phyloP scores from a whole-genome alignment of 768 basidiomycete genomes.

The Naganishia kalamii region DNA sequence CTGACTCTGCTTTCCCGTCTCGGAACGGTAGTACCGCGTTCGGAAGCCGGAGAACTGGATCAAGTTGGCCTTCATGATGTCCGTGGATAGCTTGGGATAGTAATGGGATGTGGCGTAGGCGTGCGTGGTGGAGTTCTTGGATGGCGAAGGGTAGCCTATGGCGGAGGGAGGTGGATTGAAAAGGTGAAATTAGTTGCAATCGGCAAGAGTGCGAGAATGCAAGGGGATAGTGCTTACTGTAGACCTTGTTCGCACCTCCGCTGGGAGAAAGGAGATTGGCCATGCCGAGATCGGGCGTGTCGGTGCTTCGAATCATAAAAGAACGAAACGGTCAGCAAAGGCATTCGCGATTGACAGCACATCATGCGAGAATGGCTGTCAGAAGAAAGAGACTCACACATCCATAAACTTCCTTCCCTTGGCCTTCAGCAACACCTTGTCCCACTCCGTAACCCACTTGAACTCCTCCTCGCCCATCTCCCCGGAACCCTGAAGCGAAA shows the following conservation, averaged over 20 bases:
- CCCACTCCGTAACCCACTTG: constrained; percentile 78
- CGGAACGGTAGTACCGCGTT: constrained; percentile 48
- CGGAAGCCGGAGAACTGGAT: constrained; percentile 37
- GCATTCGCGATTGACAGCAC: not conserved
- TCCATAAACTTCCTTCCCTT: constrained; percentile 79
- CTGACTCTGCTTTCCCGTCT: constrained; percentile 46
- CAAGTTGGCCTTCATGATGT: constrained; percentile 36
- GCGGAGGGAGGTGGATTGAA: constrained; percentile 55
- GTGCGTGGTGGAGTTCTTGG: constrained; percentile 33
- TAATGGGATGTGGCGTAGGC: constrained; percentile 17
- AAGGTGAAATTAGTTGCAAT: constrained; percentile 53
- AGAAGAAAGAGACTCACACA: constrained; percentile 48
- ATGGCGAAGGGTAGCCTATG: constrained; percentile 40
- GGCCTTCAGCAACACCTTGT: constrained; percentile 79
- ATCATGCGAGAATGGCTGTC: not conserved
- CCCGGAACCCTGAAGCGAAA: not conserved
- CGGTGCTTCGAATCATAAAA: constrained; percentile 54
- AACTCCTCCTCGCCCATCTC: constrained; percentile 50
- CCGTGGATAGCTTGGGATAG: constrained; percentile 31
- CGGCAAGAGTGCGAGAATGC: constrained; percentile 37
- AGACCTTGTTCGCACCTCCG: constrained; percentile 27
- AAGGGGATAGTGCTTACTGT: constrained; percentile 32
- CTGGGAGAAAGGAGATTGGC: constrained; percentile 35
- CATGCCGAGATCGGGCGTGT: constrained; percentile 53
- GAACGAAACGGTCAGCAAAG: not conserved